A percentile compares a stretch with the other conserved stretches of the same genome.
phyloP scores from a whole-genome alignment of 1,139 yeast species.

The Lodderomyces beijingensis region DNA sequence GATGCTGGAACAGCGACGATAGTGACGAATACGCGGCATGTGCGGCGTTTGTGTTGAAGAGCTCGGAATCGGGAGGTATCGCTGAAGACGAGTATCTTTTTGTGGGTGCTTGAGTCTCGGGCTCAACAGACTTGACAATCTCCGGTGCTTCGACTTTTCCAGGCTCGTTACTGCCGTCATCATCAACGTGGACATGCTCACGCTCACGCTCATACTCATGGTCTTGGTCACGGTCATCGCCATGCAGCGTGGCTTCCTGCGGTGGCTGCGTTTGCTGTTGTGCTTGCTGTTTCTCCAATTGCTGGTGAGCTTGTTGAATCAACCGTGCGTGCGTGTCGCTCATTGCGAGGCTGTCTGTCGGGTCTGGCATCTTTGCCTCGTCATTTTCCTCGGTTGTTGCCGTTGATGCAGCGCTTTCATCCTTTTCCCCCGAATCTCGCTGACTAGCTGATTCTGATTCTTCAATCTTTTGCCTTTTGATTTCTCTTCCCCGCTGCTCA shows the following conservation, averaged over 20 bases:
- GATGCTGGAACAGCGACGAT: conserved; percentile 23
- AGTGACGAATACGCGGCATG: conserved; percentile 42
- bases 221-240: no score
- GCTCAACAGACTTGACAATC: background rate
- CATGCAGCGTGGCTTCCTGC: background rate
- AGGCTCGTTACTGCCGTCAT: conserved; percentile 29
- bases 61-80: conserved; percentile 42
- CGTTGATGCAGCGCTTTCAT: background rate
- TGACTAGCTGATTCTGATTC: background rate
- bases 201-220: no score
- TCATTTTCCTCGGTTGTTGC: background rate
- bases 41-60: conserved; percentile 39
- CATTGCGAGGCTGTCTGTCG: no score
- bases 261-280: conserved; percentile 23
- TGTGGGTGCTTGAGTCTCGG: conserved; percentile 1
- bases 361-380: no score
- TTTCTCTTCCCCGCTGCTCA: background rate
- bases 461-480: background rate
- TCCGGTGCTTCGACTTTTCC: conserved; percentile 28
- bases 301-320: conserved; percentile 5
- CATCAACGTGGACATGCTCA: no score
- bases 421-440: background rate
- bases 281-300: conserved; percentile 21
- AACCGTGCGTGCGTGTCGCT: background rate
- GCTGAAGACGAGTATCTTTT: conserved; percentile 9